These are phyloP conservation scores for Ogataea henricii DNA, from an alignment of 805 yeast species.

Conservation along the genomic window DNA sequence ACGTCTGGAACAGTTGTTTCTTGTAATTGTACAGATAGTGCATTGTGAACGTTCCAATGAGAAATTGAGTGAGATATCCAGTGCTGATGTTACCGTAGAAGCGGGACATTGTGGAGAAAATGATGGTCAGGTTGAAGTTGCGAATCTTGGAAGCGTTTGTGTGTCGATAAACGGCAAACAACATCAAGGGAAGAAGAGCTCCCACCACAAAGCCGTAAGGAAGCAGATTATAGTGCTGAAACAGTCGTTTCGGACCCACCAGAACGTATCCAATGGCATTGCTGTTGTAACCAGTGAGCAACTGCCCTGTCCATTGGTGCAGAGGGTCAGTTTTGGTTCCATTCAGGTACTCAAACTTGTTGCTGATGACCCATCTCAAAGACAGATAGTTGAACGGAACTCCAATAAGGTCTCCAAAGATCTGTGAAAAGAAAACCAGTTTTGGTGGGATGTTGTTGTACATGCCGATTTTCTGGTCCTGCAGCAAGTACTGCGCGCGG, in stretches of 20 bases:
- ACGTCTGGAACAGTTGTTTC: constrained; percentile 43
- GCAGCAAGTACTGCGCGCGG: constrained; percentile 44
- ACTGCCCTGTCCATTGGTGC: constrained; percentile 56
- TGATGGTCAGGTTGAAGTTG: constrained; percentile 48
- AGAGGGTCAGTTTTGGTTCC: constrained; percentile 42
- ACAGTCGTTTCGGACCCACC: constrained; percentile 48
- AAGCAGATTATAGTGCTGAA: constrained; percentile 42
- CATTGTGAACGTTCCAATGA: constrained; percentile 52
- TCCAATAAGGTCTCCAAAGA: constrained; percentile 54
- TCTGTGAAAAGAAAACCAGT: constrained; percentile 50
- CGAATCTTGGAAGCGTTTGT: constrained; percentile 27
- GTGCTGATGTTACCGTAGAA: constrained; percentile 54
- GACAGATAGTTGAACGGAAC: constrained; percentile 54
- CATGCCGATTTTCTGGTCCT: constrained; percentile 51
- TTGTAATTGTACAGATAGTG: constrained; percentile 43
- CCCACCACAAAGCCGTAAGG: constrained; percentile 50
- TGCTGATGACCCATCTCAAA: constrained; percentile 46
- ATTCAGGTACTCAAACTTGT: constrained; percentile 38
- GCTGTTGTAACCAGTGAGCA: constrained; percentile 43
- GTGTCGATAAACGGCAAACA: constrained; percentile 26
- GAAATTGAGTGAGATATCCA: constrained; percentile 47
- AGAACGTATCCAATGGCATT: constrained; percentile 54
- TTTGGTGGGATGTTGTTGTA: constrained; percentile 56
- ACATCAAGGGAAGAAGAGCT: constrained; percentile 37
- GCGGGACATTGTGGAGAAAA: constrained; percentile 48